phyloP scores from a whole-genome alignment of 2,329 filamentous ascomycete genomes.

The Daldinia sp. region DNA sequence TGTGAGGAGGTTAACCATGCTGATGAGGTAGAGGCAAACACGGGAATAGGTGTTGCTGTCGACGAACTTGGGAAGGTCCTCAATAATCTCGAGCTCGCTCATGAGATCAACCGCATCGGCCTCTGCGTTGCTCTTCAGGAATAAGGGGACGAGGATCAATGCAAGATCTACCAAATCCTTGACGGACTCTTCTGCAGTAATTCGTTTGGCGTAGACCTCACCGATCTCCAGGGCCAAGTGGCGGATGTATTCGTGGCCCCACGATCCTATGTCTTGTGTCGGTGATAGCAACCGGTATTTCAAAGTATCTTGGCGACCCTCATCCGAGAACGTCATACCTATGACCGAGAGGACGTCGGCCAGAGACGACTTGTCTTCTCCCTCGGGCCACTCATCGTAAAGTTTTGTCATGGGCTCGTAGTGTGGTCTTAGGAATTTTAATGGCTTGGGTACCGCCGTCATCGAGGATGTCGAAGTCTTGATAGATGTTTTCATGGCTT shows the following conservation, averaged over 20 bases:
- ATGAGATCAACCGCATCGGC: conserved; percentile 97
- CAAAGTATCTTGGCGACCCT: conserved; percentile 93
- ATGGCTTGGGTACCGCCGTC: conserved; percentile 97
- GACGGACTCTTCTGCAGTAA: conserved; percentile 84
- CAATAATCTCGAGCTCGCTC: conserved; percentile 97
- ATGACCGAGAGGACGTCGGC: conserved; percentile 97
- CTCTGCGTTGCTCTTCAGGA: conserved; percentile 96
- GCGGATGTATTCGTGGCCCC: conserved; percentile 98
- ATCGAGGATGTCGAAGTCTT: conserved; percentile 99
- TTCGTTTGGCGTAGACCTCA: conserved; percentile 87
- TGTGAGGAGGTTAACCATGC: conserved; percentile 97
- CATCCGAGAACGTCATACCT: conserved; percentile 98
- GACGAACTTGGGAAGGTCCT: conserved; percentile 85
- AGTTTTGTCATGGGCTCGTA: conserved; percentile 88
- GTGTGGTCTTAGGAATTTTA: conserved; percentile 97
- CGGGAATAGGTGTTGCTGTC: conserved; percentile 93
- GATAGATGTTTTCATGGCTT: conserved; percentile 98
- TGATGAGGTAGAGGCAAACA: conserved; percentile 97
- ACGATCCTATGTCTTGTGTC: conserved; percentile 91
- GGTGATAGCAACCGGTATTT: conserved; percentile 93
- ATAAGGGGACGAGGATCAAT: conserved; percentile 86
- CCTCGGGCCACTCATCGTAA: conserved; percentile 87
- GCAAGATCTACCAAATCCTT: conserved; percentile 88
- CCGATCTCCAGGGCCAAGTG: conserved; percentile 96
- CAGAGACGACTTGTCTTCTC: conserved; percentile 86